These are phyloP conservation scores for Hypholoma fasciculare DNA, from an alignment of 768 basidiomycete species.

Conservation along the genomic window DNA sequence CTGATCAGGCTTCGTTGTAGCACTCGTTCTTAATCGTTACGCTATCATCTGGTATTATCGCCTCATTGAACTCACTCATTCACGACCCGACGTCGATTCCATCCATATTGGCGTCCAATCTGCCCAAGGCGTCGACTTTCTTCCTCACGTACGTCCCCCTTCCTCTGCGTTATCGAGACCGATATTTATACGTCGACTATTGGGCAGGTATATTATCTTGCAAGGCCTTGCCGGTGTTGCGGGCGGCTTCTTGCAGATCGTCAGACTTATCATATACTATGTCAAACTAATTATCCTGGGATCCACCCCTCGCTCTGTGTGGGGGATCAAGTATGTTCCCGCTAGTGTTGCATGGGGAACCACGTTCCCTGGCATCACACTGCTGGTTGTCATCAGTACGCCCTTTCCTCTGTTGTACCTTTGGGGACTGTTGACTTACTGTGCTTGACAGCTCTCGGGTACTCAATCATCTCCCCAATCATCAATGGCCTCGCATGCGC, in stretches of 20 bases:
- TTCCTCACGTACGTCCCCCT: slow-evolving; percentile 70
- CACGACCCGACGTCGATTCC: slow-evolving; percentile 73
- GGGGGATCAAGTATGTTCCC: slow-evolving; percentile 76
- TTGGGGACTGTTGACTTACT: neutral
- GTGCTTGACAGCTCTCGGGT: slow-evolving; percentile 55
- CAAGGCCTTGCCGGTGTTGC: slow-evolving; percentile 82
- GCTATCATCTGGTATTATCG: slow-evolving; percentile 78
- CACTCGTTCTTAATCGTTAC: slow-evolving; percentile 94
- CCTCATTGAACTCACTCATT: slow-evolving; percentile 62
- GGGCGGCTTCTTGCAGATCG: slow-evolving; percentile 78
- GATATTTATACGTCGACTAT: neutral
- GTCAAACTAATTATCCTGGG: slow-evolving; percentile 87
- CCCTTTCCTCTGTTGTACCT: slow-evolving; percentile 9
- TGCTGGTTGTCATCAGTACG: slow-evolving; percentile 82
- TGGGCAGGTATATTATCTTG: slow-evolving; percentile 65
- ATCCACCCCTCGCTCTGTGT: slow-evolving; percentile 85
- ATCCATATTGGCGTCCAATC: slow-evolving; percentile 66
- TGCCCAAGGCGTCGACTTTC: slow-evolving; percentile 86
- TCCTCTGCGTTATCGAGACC: neutral
- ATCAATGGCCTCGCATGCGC: slow-evolving; percentile 87
- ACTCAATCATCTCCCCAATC: slow-evolving; percentile 89
- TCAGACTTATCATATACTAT: slow-evolving; percentile 80
- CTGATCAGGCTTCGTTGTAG: slow-evolving; percentile 36
- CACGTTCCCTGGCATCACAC: slow-evolving; percentile 68
- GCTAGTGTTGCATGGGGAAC: slow-evolving; percentile 76